Evolutionary conservation across 441 rosid species (phyloP), one percentile per base, ranked within the genome.

Genomic region (Flueggea neowawraea): DNA sequence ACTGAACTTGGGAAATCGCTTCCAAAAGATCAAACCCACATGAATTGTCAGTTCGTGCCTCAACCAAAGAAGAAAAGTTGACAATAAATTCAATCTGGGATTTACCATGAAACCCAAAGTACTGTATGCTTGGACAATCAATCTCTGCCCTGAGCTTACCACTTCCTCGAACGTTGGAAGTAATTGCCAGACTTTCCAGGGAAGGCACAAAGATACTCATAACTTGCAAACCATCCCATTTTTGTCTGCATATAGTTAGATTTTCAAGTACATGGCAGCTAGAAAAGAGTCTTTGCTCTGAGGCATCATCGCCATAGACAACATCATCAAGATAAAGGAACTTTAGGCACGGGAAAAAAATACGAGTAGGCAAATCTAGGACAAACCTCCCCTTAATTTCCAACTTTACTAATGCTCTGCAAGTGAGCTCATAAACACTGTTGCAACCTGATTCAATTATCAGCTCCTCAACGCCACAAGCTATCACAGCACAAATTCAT

Each of bases 191-290:
- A 14, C 17, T 58, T 47, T 43, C 41, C 13, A 66, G 16, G 13
- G 52, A 41, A 51, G 44, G 45, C 11, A 12, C 10, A 43, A 44
- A 58, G 7, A 66, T 43, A 36, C 28, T 58, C 28, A 66, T 17
- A 10, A 12, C 16, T 13, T 12, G 45, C 8, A 58, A 33, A 53
- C 47, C 45, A 28, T 66, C 63, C 31, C 16, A 52, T 14, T 31
- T 15, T 2, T 4, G 0, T 16, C 58, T 41, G 43, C 8, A 5
- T 43, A 58, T 22, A 4, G 16, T 7, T 9, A 66, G 11, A 39
- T 58, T 57, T 51, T 58, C 45, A 44, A 66, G 62, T 6, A 51
- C 11, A 57, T 56, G 52, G 4, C 57, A 65, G 43, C 57, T 50
- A 17, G 62, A 50, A 22, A 65, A 43, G 12, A 58, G 58, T 56